Evolutionary conservation across 257 asterid genomes (phyloP).

Genomic region (Solanum dulcamara): DNA sequence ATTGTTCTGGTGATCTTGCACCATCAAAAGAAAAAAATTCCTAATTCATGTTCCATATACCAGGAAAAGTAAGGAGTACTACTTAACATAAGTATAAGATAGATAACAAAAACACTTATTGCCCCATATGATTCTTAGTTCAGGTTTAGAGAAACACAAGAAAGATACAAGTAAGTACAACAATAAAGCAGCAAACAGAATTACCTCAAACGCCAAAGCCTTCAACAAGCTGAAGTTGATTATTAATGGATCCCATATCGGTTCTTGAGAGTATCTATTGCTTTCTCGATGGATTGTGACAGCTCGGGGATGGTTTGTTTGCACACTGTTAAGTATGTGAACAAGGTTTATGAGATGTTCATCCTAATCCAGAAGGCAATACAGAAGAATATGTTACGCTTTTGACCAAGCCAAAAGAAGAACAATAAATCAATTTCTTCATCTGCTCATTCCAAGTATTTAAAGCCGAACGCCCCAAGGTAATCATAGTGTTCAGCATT

Average conservation of each 20-base stretch:
- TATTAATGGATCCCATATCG: conserved; percentile 53
- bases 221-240: conserved; percentile 17
- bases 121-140: background rate
- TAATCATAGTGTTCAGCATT: background rate
- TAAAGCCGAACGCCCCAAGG: background rate
- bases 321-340: conserved; percentile 36
- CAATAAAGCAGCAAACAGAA: background rate
- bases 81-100: background rate
- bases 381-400: background rate
- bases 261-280: conserved; percentile 55
- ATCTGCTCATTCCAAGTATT: background rate
- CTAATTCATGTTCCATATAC: background rate
- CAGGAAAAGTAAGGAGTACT: background rate
- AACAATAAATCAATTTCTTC: background rate
- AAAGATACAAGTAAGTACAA: background rate
- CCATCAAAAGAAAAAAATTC: background rate
- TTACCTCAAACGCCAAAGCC: background rate
- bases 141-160: background rate
- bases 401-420: background rate
- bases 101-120: background rate
- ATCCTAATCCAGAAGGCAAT: background rate
- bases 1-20: background rate
- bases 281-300: conserved; percentile 50
- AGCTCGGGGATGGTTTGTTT: conserved; percentile 67
- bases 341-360: background rate